A percentile compares a stretch with the other conserved stretches of the same genome.
Conservation (phyloP, 2,329 filamentous ascomycete species). For the Colletotrichum sidae region DNA sequence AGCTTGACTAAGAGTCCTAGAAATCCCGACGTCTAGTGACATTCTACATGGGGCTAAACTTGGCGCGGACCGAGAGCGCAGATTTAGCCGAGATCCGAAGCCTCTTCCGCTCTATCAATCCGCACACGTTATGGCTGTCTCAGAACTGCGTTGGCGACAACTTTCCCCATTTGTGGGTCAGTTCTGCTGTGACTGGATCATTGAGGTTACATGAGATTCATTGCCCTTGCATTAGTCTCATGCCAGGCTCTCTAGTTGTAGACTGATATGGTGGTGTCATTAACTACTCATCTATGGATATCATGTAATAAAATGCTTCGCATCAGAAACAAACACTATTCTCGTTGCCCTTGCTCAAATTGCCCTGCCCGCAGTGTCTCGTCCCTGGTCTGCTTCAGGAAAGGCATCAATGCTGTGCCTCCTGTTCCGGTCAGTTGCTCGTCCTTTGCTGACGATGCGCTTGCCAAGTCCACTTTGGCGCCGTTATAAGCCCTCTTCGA, state of each 20-base stretch:
- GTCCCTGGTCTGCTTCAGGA: constrained; percentile 88
- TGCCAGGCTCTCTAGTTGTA: constrained; percentile 4
- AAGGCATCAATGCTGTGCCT: constrained; percentile 87
- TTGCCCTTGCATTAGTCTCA: constrained; percentile 27
- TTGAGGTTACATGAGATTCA: constrained; percentile 13
- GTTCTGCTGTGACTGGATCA: constrained; percentile 17
- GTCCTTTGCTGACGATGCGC: constrained; percentile 52
- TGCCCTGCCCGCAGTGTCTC: constrained; percentile 70
- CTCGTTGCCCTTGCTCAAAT: constrained; percentile 33
- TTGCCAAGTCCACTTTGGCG: constrained; percentile 53
- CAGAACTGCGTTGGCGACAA: background rate
- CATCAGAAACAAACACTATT: background rate
- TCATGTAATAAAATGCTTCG: background rate
- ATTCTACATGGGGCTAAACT: background rate
- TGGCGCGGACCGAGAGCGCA: background rate
- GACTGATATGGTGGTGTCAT: constrained; percentile 4
- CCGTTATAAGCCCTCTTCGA: constrained; percentile 59
- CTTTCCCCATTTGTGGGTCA: constrained; percentile 33
- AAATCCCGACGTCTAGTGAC: background rate
- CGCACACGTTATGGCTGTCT: no score
- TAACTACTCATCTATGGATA: constrained; percentile 18
- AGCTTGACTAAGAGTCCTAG: background rate
- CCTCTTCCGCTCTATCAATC: constrained; percentile 3
- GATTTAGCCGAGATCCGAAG: constrained; percentile 21
- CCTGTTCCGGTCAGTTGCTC: constrained; percentile 82